Evolutionary conservation across 2,329 filamentous ascomycete genomes (phyloP).

Genomic region (Pyrenophora tritici-repentis): DNA sequence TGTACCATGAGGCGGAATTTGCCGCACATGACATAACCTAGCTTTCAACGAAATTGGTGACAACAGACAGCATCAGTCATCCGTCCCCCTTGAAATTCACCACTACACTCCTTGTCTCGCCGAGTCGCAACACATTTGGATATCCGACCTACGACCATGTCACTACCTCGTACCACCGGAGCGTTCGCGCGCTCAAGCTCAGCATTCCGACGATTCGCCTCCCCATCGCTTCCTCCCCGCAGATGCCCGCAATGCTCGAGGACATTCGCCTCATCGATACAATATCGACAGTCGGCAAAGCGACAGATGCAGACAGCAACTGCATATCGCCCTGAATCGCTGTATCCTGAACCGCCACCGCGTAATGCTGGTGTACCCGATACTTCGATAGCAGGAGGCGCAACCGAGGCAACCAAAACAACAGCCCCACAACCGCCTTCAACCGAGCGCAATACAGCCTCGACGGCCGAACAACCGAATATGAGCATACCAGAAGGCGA

Average conservation of each 20-base stretch:
- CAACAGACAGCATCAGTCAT: conserved; percentile 11
- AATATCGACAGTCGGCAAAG: conserved; percentile 43
- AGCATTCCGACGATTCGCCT: conserved; percentile 33
- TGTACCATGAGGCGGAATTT: conserved; percentile 16
- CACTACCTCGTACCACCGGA: conserved; percentile 34
- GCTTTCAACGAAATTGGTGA: conserved; percentile 24
- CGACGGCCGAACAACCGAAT: conserved; percentile 41
- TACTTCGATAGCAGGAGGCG: conserved; percentile 63
- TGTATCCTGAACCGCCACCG: conserved; percentile 62
- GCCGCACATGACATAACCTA: conserved; percentile 38
- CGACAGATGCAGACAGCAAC: conserved; percentile 66
- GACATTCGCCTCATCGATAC: conserved; percentile 50
- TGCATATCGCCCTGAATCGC: conserved; percentile 64
- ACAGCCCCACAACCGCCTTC: conserved; percentile 50
- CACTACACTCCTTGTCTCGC: conserved; percentile 2
- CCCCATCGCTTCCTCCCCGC: conserved; percentile 29
- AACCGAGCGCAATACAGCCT: conserved; percentile 23
- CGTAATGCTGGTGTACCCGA: conserved; percentile 64
- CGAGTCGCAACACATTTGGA: conserved; percentile 3
- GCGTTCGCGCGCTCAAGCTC: conserved; percentile 32
- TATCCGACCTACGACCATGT: conserved; percentile 31
- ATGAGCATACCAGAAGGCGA: conserved; percentile 64
- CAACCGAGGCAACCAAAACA: conserved; percentile 55
- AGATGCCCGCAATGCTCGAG: conserved; percentile 53
- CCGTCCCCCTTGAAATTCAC: conserved; percentile 13